These are phyloP conservation scores for Strigomonas galati DNA, from an alignment of 208 protist genomes.

Conservation along the genomic window DNA sequence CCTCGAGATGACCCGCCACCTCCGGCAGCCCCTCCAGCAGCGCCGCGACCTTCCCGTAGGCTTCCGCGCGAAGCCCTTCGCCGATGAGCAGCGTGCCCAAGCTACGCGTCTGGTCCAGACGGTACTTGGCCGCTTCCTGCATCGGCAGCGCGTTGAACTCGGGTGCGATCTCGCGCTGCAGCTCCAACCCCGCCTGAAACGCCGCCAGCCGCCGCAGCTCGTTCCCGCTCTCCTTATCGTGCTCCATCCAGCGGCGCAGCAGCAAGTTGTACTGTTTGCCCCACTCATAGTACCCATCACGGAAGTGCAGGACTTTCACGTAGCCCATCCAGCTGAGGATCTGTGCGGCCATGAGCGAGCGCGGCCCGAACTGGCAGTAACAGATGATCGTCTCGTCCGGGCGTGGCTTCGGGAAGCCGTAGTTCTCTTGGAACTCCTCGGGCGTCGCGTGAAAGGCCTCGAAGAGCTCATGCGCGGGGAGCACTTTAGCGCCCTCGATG, in stretches of 20 bases:
- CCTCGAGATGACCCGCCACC: constrained; percentile 9
- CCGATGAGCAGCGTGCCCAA: constrained; percentile 48
- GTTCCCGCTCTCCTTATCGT: constrained; percentile 70
- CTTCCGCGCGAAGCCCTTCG: constrained; percentile 54
- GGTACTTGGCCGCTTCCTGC: constrained; percentile 56
- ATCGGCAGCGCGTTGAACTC: constrained; percentile 78
- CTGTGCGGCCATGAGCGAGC: constrained; percentile 79
- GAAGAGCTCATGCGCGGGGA: constrained; percentile 81
- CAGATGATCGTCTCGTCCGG: constrained; percentile 73
- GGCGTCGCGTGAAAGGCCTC: constrained; percentile 75
- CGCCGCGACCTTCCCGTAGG: constrained; percentile 44
- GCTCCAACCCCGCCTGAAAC: constrained; percentile 62
- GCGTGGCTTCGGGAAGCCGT: constrained; percentile 71
- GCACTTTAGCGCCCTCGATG: constrained; percentile 78
- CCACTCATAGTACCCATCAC: constrained; percentile 84
- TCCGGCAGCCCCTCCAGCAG: constrained; percentile 44
- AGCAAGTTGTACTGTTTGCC: constrained; percentile 84
- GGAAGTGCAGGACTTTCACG: constrained; percentile 69
- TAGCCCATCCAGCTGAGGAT: constrained; percentile 85
- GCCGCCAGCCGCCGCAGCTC: constrained; percentile 57
- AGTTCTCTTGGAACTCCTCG: constrained; percentile 61
- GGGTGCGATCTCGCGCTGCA: constrained; percentile 75
- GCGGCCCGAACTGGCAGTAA: constrained; percentile 81
- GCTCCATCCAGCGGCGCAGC: constrained; percentile 74
- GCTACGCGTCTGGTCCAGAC: constrained; percentile 71